Percentiles rank a stretch among this genome's conserved stretches.
phyloP scores from a whole-genome alignment of 2,329 filamentous ascomycete genomes.

The Diaporthe australafricana region DNA sequence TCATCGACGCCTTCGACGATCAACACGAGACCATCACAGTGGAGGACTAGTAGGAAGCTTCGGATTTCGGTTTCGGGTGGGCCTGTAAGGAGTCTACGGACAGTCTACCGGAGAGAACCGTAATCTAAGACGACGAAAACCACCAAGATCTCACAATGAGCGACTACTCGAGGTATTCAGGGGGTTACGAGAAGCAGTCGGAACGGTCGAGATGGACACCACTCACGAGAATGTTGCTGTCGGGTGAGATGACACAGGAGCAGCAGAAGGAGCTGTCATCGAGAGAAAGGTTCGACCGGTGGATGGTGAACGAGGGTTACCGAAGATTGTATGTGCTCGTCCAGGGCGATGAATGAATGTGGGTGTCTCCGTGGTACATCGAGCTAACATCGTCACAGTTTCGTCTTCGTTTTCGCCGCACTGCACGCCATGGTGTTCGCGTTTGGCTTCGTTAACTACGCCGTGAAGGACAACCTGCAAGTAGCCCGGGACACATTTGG shows the following conservation, averaged over 20 bases:
- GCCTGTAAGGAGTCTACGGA: conserved; percentile 38
- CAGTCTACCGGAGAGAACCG: conserved; percentile 31
- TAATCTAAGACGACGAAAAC: conserved; percentile 33
- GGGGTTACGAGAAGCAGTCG: conserved; percentile 59
- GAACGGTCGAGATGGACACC: conserved; percentile 87
- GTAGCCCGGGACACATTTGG: conserved; percentile 76
- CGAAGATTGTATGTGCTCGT: conserved; percentile 74
- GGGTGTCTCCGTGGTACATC: conserved; percentile 24
- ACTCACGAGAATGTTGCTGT: conserved; percentile 84
- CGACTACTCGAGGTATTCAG: conserved; percentile 47
- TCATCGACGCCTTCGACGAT: not conserved
- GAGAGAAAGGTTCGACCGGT: conserved; percentile 81
- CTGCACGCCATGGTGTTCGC: conserved; percentile 82
- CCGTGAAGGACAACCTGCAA: conserved; percentile 80
- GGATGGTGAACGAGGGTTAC: conserved; percentile 93
- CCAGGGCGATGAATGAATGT: conserved; percentile 1
- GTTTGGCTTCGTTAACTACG: conserved; percentile 84
- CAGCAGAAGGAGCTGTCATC: conserved; percentile 74
- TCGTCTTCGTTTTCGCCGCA: conserved; percentile 80
- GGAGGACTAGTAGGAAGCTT: not conserved
- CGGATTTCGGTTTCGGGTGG: conserved; percentile 31
- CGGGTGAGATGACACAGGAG: conserved; percentile 83
- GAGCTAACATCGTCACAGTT: conserved; percentile 59
- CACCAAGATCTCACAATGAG: conserved; percentile 42
- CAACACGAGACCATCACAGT: not conserved